Base-by-base conservation (phyloP, 2,329 filamentous ascomycete genomes). In the Diaporthe caulivora region DNA sequence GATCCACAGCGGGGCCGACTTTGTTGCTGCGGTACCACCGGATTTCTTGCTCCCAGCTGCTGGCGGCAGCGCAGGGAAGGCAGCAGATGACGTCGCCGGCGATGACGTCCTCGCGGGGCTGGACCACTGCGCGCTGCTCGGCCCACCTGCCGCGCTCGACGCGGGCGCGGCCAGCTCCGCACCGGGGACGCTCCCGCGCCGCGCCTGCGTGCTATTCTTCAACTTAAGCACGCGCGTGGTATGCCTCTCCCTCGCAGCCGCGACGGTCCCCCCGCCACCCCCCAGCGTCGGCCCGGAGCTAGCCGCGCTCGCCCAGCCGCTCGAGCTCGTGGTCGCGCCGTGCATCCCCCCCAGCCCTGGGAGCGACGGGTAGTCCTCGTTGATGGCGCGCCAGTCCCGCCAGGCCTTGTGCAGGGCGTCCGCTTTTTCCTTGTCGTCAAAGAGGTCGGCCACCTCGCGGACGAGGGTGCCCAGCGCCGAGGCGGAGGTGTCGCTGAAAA, bases 311-410 rank as follows among this genome's bases (percentile, higher is more conserved):
- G 82, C 91, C 91, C 93, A 90, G 73, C 89, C 89, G 72, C 85
- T 88, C 13, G 84, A 88, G 11, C 87, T 84, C 0, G 88, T 88
- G 0, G 89, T 88, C 5, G 86, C 87, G 34, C 92, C 91, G 49
- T 92, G 88, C 83, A 92, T 90, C 67, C 93, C 92, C 71, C 90
- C 89, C 0, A 94, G 88, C 0, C 93, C 93, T 1, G 96, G 95
- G 0, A 98, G 86, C 1, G 94, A 94, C 0, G 96, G 96, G 78
- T 98, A 98, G 81, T 98, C 95, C 82, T 98, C 95, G 77, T 97
- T 97, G 83, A 97, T 97, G 49, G 95, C 95, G 60, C 94, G 94
- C 94, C 96, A 98, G 83, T 98, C 94, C 78, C 95, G 94, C 95
- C 96, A 98, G 1, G 95, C 94, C 78, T 93, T 93, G 34, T 95